These are phyloP conservation scores for Porodaedalea pini DNA, from an alignment of 1,284 basidiomycete genomes.

Conservation along the genomic window DNA sequence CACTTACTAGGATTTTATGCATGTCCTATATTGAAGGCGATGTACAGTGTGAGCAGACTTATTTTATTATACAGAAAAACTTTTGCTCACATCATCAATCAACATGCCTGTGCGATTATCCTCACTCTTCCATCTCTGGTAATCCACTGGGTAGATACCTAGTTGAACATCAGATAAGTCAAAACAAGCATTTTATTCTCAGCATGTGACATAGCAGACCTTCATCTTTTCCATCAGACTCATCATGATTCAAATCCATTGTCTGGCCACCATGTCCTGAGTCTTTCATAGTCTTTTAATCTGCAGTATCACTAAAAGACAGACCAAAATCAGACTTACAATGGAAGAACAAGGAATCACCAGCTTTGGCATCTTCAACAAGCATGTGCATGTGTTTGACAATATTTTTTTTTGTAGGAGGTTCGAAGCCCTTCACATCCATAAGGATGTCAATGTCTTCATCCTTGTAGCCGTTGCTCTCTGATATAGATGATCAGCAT, in stretches of 20 bases:
- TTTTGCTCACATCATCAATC: slow-evolving; percentile 80
- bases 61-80: too few species aligned
- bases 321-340: slow-evolving; percentile 46
- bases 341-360: slow-evolving; percentile 91
- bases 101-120: slow-evolving; percentile 62
- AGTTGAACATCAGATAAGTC: not conserved
- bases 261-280: slow-evolving; percentile 59
- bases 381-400: slow-evolving; percentile 86
- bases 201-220: slow-evolving; percentile 24
- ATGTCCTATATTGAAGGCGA: slow-evolving; percentile 40
- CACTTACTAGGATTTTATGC: slow-evolving; percentile 53
- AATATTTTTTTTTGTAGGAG: slow-evolving; percentile 79
- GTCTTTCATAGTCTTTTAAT: slow-evolving; percentile 25
- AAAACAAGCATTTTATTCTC: not conserved
- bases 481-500: slow-evolving; percentile 39
- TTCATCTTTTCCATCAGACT: slow-evolving; percentile 35
- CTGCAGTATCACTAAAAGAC: not conserved
- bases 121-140: too few species aligned
- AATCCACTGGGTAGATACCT: slow-evolving; percentile 87
- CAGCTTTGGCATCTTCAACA: slow-evolving; percentile 70
- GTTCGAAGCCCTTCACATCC: slow-evolving; percentile 61
- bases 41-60: not conserved
- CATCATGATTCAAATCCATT: slow-evolving; percentile 43
- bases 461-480: slow-evolving; percentile 63
- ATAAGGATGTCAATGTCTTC: slow-evolving; percentile 87